These are phyloP conservation scores for Hygrocybe coccinea DNA, from an alignment of 768 basidiomycete genomes.

Conservation along the genomic window DNA sequence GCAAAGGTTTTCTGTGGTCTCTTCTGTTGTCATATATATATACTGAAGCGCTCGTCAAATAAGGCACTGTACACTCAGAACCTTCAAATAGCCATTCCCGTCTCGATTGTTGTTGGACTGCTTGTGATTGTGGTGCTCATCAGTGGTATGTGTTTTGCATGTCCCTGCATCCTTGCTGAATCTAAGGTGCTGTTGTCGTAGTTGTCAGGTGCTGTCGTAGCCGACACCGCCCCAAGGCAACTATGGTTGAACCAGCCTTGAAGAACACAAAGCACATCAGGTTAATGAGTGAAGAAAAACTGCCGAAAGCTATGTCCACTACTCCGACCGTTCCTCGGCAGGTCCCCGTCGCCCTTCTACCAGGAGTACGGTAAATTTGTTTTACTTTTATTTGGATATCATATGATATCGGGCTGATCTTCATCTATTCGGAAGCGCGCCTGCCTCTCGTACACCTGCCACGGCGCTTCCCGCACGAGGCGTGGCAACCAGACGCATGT, in stretches of 20 bases:
- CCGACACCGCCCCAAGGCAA: conserved; percentile 1
- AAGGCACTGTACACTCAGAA: conserved; percentile 75
- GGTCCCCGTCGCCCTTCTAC: neutral
- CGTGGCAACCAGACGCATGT: neutral
- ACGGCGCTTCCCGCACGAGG: neutral
- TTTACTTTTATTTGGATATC: neutral
- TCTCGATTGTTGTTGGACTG: conserved; percentile 67
- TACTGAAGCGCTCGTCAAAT: neutral
- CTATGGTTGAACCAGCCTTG: neutral
- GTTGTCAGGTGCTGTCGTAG: conserved; percentile 35
- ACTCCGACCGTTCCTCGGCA: neutral
- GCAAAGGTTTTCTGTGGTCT: conserved; percentile 45
- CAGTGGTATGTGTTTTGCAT: conserved; percentile 33
- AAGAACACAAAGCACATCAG: neutral
- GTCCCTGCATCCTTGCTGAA: neutral
- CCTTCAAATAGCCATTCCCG: conserved; percentile 73
- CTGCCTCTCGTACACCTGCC: neutral
- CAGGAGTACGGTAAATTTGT: neutral
- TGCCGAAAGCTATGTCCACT: neutral
- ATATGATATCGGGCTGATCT: neutral
- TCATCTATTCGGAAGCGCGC: neutral
- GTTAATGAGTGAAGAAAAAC: neutral
- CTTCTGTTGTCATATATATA: conserved; percentile 2
- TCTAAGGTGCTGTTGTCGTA: conserved; percentile 12
- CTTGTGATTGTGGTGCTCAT: conserved; percentile 50